Base-by-base conservation (phyloP, 768 basidiomycete genomes). In the Chalciporus sphaerocephalus region DNA sequence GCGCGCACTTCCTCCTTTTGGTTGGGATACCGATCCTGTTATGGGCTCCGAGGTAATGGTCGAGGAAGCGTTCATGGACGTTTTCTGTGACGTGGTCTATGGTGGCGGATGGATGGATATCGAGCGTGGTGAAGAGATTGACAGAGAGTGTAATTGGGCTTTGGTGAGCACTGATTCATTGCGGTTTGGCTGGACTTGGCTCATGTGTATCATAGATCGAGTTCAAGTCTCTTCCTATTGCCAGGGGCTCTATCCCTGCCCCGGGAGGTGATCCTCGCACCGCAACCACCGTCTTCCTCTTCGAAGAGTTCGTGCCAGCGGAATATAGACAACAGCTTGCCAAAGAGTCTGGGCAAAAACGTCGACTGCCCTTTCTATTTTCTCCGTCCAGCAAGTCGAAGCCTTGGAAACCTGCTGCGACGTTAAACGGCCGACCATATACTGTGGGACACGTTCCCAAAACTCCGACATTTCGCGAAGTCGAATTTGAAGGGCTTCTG, bases 301-400 rank as follows among this genome's bases (percentile, higher is more conserved):
- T 92, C 52, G 93, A 99, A 66, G 96, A 98, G 65, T 88, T 91
- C 44, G 92, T 99, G 3, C 95, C 94, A 0, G 69, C 79, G 30
- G 93, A 92, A 60, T 92, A 92, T 57, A 74, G 88, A 4, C 81
- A 87, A 36, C 83, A 89, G 53, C 74, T 94, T 6, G 79, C 68
- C 5, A 65, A 80, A 6, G 70, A 74, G 13, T 72, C 77, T 3
- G 69, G 74, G 0, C 70, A 69, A 7, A 74, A 81, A 13, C 73
- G 77, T n/a, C 80, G 82, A 7, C 65, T 89, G n/a, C 83, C 83
- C 3, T 82, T 83, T 13, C 67, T 86, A 30, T 87, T 89, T 52
- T 73, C 80, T 10, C 65, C 75, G 17, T 70, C 74, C 22, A 64
- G 62, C 54, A 65, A 66, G 53, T 62, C 62, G 40, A 65, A 78